A percentile compares a stretch with the other conserved stretches of the same genome.
phyloP scores from a whole-genome alignment of 2,329 filamentous ascomycete species.

The Sordariomycetes sp. region DNA sequence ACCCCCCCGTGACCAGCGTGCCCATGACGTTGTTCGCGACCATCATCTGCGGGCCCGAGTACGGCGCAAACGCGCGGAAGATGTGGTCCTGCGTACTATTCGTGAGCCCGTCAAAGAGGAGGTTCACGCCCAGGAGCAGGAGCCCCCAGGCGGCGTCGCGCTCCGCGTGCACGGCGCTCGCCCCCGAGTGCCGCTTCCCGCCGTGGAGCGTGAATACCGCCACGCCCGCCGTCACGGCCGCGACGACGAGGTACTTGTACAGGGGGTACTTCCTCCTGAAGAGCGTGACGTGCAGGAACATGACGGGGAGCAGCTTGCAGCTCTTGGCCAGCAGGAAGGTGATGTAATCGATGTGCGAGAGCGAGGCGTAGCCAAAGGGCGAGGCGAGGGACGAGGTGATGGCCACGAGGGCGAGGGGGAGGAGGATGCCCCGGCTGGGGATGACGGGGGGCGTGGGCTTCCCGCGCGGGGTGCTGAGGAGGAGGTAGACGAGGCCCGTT shows the following conservation, averaged over 20 bases:
- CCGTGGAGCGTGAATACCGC: slow-evolving; percentile 89
- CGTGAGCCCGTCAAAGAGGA: slow-evolving; percentile 90
- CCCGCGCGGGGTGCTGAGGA: slow-evolving; percentile 39
- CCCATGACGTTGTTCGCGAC: slow-evolving; percentile 88
- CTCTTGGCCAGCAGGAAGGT: slow-evolving; percentile 95
- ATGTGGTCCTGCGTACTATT: slow-evolving; percentile 96
- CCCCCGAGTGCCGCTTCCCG: slow-evolving; percentile 34
- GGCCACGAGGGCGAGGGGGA: slow-evolving; percentile 72
- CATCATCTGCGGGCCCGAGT: slow-evolving; percentile 97
- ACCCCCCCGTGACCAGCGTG: slow-evolving; percentile 61
- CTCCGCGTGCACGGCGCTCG: slow-evolving; percentile 26
- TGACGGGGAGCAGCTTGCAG: slow-evolving; percentile 97
- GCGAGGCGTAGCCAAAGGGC: slow-evolving; percentile 88
- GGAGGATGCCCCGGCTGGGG: slow-evolving; percentile 60
- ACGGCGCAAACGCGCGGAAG: slow-evolving; percentile 66
- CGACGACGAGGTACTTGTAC: slow-evolving; percentile 92
- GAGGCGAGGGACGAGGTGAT: slow-evolving; percentile 78
- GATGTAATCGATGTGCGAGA: slow-evolving; percentile 93
- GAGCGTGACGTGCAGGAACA: slow-evolving; percentile 88
- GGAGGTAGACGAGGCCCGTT: slow-evolving; percentile 72
- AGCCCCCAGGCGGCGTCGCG: slow-evolving; percentile 66
- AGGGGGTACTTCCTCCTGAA: slow-evolving; percentile 83
- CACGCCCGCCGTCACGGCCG: slow-evolving; percentile 81
- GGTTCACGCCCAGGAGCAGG: slow-evolving; percentile 71
- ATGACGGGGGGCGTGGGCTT: slow-evolving; percentile 51